A percentile compares a stretch with the other conserved stretches of the same genome.
These are phyloP conservation scores for Nannochloropsis gaditana DNA, from an alignment of 108 stramenopile genomes.

Conservation along the genomic window DNA sequence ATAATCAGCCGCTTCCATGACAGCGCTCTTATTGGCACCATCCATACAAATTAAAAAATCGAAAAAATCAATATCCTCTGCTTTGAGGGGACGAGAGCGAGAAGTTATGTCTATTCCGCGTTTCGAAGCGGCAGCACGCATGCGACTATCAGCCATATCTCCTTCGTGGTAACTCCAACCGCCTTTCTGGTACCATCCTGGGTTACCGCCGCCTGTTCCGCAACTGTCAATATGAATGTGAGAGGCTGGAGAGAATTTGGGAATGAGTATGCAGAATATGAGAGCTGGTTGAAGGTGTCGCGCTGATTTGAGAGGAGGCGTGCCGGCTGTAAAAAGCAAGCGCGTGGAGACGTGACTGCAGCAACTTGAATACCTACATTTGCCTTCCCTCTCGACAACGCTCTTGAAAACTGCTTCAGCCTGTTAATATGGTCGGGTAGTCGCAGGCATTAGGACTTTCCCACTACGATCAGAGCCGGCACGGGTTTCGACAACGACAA, in stretches of 20 bases:
- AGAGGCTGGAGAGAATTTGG: not conserved
- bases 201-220: constrained; percentile 41
- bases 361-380: not conserved
- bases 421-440: not conserved
- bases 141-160: constrained; percentile 33
- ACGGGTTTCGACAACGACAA: too few relatives aligned
- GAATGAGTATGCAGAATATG: constrained; percentile 3
- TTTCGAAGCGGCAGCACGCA: constrained; percentile 39
- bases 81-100: constrained; percentile 30
- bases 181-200: constrained; percentile 33
- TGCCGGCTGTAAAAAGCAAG: not conserved
- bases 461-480: too few relatives aligned
- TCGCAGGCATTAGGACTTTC: too few relatives aligned
- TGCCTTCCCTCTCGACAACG: constrained; percentile 29
- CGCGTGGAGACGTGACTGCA: not conserved
- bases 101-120: constrained; percentile 27
- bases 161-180: constrained; percentile 43
- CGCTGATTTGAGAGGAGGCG: not conserved
- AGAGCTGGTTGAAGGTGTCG: not conserved
- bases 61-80: constrained; percentile 35
- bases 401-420: constrained; percentile 45
- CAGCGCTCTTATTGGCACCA: constrained; percentile 28
- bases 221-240: constrained; percentile 36
- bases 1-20: constrained; percentile 34
- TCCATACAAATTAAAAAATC: constrained; percentile 44